Evolutionary conservation across 108 stramenopile genomes (phyloP).

Genomic region (Schizochytrium sp.): DNA sequence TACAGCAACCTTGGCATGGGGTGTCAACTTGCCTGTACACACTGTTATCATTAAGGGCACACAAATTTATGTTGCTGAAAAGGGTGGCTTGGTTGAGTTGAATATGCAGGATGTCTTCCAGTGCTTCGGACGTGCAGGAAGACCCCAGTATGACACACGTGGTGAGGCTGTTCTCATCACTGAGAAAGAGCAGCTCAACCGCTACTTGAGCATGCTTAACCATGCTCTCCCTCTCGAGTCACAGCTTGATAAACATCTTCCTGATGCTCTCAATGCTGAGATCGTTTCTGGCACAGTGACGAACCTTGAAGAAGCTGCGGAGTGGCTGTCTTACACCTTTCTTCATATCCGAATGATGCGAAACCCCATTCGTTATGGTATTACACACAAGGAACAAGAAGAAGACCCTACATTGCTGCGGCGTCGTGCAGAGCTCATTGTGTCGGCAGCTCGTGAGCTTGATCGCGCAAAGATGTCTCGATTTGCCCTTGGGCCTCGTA

Average conservation of each 20-base stretch:
- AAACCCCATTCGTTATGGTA: slow-evolving; percentile 95
- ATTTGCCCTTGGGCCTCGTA: slow-evolving; percentile 76
- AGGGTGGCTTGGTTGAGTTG: slow-evolving; percentile 92
- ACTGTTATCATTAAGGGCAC: slow-evolving; percentile 98
- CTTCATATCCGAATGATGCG: slow-evolving; percentile 92
- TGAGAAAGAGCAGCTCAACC: slow-evolving; percentile 84
- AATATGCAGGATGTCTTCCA: slow-evolving; percentile 97
- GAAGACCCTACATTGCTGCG: slow-evolving; percentile 81
- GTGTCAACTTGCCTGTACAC: slow-evolving; percentile 94
- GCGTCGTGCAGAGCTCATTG: slow-evolving; percentile 81
- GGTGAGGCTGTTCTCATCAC: slow-evolving; percentile 98
- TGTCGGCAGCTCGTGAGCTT: slow-evolving; percentile 84
- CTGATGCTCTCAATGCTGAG: slow-evolving; percentile 98
- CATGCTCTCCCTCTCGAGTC: slow-evolving; percentile 93
- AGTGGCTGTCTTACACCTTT: slow-evolving; percentile 97
- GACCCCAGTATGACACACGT: slow-evolving; percentile 94
- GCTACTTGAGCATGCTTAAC: slow-evolving; percentile 93
- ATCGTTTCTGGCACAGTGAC: slow-evolving; percentile 96
- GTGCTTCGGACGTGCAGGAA: slow-evolving; percentile 97
- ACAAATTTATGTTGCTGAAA: slow-evolving; percentile 98
- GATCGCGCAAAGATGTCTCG: slow-evolving; percentile 89
- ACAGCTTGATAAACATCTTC: slow-evolving; percentile 90
- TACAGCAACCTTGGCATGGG: slow-evolving; percentile 98
- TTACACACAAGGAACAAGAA: slow-evolving; percentile 80
- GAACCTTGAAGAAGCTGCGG: slow-evolving; percentile 87